Percentiles rank a stretch among this genome's conserved stretches.
These are phyloP conservation scores for Exobasidium cylindrosporum DNA, from an alignment of 1,284 basidiomycete genomes.

Conservation along the genomic window DNA sequence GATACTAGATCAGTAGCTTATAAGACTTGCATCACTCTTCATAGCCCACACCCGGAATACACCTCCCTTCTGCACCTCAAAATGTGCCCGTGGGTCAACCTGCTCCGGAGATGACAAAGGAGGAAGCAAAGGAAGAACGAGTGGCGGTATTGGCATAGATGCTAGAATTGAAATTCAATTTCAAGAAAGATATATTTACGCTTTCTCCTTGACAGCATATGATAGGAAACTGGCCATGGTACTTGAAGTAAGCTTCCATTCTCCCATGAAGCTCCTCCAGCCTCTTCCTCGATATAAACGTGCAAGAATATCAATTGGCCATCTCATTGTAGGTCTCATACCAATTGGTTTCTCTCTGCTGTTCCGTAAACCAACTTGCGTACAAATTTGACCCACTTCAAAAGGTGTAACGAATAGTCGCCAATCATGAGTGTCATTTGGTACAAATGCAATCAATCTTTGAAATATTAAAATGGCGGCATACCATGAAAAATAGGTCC, in stretches of 20 bases:
- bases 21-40: too few relatives aligned
- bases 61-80: constrained; percentile 24
- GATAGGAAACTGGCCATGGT: not conserved
- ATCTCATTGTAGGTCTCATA: constrained; percentile 1
- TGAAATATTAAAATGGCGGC: constrained; percentile 31
- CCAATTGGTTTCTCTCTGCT: not conserved
- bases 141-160: not conserved
- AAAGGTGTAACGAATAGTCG: constrained; percentile 25
- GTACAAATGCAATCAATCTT: constrained; percentile 24
- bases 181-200: not conserved
- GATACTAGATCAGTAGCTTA: too few relatives aligned
- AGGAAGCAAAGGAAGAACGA: not conserved
- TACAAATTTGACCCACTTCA: constrained; percentile 13
- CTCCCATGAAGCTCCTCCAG: not conserved
- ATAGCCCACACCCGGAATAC: constrained; percentile 16
- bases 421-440: constrained; percentile 34
- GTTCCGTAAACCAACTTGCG: not conserved
- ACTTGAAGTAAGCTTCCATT: constrained; percentile 1
- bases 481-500: constrained; percentile 32
- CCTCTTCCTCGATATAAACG: not conserved
- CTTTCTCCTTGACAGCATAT: not conserved
- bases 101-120: constrained; percentile 7
- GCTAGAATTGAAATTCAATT: not conserved
- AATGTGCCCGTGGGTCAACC: constrained; percentile 25
- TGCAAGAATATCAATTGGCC: not conserved